Evolutionary conservation across 108 stramenopile species (phyloP), one percentile per base, ranked within the genome.

Genomic region (Fragilaria radians): DNA sequence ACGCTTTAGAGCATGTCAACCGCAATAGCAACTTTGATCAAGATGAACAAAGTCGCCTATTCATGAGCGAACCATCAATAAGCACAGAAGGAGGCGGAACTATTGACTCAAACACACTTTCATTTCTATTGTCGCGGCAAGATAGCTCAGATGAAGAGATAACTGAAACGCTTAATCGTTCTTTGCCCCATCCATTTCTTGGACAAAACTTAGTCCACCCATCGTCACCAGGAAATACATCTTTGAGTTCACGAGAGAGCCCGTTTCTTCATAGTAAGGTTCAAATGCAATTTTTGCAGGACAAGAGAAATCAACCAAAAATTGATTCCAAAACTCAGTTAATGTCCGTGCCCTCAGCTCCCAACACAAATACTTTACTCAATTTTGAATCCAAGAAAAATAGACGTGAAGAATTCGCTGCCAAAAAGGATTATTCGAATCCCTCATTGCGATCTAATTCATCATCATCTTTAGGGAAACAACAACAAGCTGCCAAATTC

Each of bases 211-310:
- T 26, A 18, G 11, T 26, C 24, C 4, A 23, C 18, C 18, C 26
- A 76, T 21, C 47, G 18, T 70, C 65, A 36, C 79, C 79, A 23
- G 78, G 69, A 29, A 80, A 74, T 57, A 69, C 73, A 5, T 73
- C 68, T 69, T 33, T 74, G 14, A 74, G 69, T 30, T 71, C 73
- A 2, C 71, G 67, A 62, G 79, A 80, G 28, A 72, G 70, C 32
- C 61, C 59, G 24, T 22, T 18, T 51, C 7, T 51, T 51, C 23
- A 25, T 7, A 51, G 22, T 7, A 51, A 24, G 50, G 50, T 51
- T 7, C 50, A 51, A 7, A 24, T 51, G 50, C 50, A 51, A 21
- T 51, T 51, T 21, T 19, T 25, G 50, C 7, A 19, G 17, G 50
- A 51, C n/a, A 9, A 51, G 23, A 21, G 17, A 24, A 7, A 5